A percentile compares a stretch with the other conserved stretches of the same genome.
These are phyloP conservation scores for Cryptococcus wingfieldii DNA, from an alignment of 1,284 basidiomycete species.

Conservation along the genomic window DNA sequence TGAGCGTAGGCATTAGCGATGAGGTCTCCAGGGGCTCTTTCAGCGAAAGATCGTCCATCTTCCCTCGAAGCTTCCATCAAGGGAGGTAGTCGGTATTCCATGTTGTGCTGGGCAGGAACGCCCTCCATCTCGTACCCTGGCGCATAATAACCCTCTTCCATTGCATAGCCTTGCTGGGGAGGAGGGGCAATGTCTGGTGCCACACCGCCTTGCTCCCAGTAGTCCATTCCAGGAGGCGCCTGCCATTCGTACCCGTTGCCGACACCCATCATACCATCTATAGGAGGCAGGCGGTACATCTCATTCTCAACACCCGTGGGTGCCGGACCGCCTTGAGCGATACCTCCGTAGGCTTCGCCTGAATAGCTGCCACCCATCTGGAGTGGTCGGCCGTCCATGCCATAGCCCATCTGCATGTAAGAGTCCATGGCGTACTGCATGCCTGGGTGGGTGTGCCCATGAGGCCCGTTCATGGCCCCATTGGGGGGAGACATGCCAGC, in stretches of 20 bases:
- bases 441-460: slow-evolving; percentile 1
- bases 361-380: neutral
- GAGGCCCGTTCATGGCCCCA: neutral
- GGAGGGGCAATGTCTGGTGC: neutral
- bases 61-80: slow-evolving; percentile 8
- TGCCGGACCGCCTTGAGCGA: neutral
- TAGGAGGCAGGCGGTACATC: slow-evolving; percentile 33
- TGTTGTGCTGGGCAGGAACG: neutral
- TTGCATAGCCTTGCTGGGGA: slow-evolving; percentile 3
- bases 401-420: slow-evolving; percentile 28
- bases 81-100: slow-evolving; percentile 16
- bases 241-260: slow-evolving; percentile 14
- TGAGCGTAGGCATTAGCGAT: slow-evolving; percentile 12
- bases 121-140: neutral
- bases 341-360: neutral
- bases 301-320: slow-evolving; percentile 8
- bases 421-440: slow-evolving; percentile 17
- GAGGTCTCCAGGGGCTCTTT: slow-evolving; percentile 6
- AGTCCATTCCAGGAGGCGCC: slow-evolving; percentile 1
- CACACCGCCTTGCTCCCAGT: slow-evolving; percentile 10
- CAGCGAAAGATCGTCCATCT: neutral
- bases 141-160: slow-evolving; percentile 8
- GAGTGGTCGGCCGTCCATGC: slow-evolving; percentile 22
- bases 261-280: slow-evolving; percentile 18
- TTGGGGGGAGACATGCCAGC: neutral